Evolutionary conservation across 2,329 filamentous ascomycete species (phyloP).

Genomic region (Didymosphaeria variabile): DNA sequence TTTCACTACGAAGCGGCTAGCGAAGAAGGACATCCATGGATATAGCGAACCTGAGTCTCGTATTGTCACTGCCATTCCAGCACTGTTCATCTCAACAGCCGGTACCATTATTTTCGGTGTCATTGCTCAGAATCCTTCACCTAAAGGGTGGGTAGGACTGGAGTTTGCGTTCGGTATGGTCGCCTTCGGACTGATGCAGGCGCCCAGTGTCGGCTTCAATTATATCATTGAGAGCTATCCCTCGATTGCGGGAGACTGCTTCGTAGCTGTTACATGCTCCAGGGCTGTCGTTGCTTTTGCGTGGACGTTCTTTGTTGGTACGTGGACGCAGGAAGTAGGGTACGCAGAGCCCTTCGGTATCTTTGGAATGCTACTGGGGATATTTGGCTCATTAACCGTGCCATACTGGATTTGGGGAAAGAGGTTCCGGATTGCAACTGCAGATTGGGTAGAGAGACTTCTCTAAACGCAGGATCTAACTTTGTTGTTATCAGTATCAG

Average conservation of each 20-base stretch:
- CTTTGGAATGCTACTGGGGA: conserved; percentile 62
- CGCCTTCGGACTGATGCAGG: conserved; percentile 53
- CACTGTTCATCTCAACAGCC: conserved; percentile 48
- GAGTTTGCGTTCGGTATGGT: conserved; percentile 52
- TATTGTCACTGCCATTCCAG: conserved; percentile 50
- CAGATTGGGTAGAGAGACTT: conserved; percentile 34
- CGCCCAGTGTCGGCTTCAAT: conserved; percentile 55
- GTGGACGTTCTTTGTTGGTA: conserved; percentile 63
- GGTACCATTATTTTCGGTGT: conserved; percentile 53
- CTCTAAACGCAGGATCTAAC: neutral
- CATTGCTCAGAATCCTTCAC: conserved; percentile 48
- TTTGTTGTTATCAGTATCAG: neutral
- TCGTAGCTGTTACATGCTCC: conserved; percentile 62
- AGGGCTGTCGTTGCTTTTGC: conserved; percentile 62
- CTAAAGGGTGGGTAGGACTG: conserved; percentile 51
- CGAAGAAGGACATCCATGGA: conserved; percentile 48
- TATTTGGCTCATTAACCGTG: conserved; percentile 54
- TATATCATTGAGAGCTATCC: conserved; percentile 63
- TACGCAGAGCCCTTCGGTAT: conserved; percentile 62
- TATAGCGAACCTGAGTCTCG: conserved; percentile 53
- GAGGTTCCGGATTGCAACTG: conserved; percentile 53
- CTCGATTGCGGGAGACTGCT: conserved; percentile 60
- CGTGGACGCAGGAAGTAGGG: conserved; percentile 58
- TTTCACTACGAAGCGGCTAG: conserved; percentile 47
- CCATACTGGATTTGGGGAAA: conserved; percentile 53